Evolutionary conservation across 768 basidiomycete genomes (phyloP), one percentile per base, ranked within the genome.

Genomic region (Tubosaeta sp.): DNA sequence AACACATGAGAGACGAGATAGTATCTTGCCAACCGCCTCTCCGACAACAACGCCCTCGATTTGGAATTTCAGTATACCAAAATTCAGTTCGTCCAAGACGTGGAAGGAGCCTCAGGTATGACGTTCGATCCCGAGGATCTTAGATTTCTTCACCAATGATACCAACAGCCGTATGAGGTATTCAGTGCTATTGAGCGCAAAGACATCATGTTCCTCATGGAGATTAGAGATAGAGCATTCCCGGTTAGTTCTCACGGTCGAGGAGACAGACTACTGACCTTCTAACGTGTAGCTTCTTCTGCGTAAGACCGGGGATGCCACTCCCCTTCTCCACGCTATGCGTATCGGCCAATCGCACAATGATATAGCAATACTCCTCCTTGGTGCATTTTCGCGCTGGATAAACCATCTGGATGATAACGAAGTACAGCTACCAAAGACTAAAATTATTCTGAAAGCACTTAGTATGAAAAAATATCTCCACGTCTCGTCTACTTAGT

Each of bases 241-340:
- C 81, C 84, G 65, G 90, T 93, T 51, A 48, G 83, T 77, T 30
- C 12, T 42, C 42, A 31, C 30, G 31, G 13, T 24, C 13, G 36
- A 2, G 32, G 31, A 21, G 32, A 44, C 24, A 31, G 9, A 35
- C 1, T 9, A n/a, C 2, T 39, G 25, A 52, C 36, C 45, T 46
- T 47, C 55, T 43, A 8, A 31, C 30, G 24, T 14, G 12, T 51
- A 90, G 83, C 75, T 94, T 24, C 74, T 97, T 6, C 73, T 95
- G n/a, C 85, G 84, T 50, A 90, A 89, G 63, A 84, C 84, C 32
- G 92, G 90, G 3, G 86, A 88, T 35, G 83, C 84, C 21, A 93
- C 93, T 1, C 94, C 94, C 7, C 80, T 98, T 13, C 79, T 96
- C 7, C 92, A 97, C 63, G 91, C 93, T 1, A 91, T 95, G 78